Evolutionary conservation across 345 rosid genomes (phyloP), one percentile per base, ranked within the genome.

Genomic region (Euclidium syriacum): DNA sequence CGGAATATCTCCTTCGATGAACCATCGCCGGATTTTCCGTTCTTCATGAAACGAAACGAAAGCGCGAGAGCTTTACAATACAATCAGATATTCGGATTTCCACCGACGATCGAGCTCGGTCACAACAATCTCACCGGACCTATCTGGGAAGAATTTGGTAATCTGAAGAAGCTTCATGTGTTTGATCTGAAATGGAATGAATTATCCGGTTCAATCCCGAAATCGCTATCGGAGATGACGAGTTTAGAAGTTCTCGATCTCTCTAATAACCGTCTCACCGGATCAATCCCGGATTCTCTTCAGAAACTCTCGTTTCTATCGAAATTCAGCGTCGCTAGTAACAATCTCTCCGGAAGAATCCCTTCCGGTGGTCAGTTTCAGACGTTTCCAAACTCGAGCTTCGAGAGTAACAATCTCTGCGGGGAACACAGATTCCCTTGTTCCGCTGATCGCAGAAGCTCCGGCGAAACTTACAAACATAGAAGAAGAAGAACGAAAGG

Each of bases 321-420:
- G 4, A 61, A 58, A 19, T 87, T 87, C 26, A 82, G 58, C 8
- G 88, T 84, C 11, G 90, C 95, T 10, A 10, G 62, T 62, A 90
- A 87, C 75, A 70, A 53, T 5, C 80, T 87, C 8, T 48, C 35
- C 1, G 97, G 97, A 36, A 65, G 10, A 32, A 80, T 90, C 14
- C 95, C 97, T 11, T 54, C 59, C 0, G 86, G 79, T 56, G 80
- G 82, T 58, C 98, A 91, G 72, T 87, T 91, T 72, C 74, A 32
- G 50, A 85, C 85, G 26, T 91, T 91, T 35, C 89, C 94, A 3
- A 83, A 78, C 66, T 78, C 96, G 38, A 88, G 98, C 77, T 88
- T 87, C 4, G 95, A 86, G 73, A 88, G 79, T 18, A 91, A 85
- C 47, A 17, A 49, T 44, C 91, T 91, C 10, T 88, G 98, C n/a